These are phyloP conservation scores for Asterochloris sp. DNA, from an alignment of 139 green algal genomes.

Conservation along the genomic window DNA sequence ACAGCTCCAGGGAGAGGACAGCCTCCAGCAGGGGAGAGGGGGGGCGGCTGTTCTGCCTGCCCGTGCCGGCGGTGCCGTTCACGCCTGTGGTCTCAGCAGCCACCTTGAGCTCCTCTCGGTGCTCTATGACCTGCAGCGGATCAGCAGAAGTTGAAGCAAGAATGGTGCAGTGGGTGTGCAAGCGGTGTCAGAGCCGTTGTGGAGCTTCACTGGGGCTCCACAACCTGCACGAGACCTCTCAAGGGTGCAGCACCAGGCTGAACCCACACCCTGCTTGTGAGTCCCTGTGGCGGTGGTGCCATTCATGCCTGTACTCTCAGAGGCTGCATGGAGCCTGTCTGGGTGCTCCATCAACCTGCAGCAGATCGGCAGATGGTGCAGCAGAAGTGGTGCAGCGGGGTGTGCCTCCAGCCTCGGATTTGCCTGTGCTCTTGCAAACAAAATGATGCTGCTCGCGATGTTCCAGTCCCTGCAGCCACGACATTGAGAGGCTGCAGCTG, in stretches of 20 bases:
- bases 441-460: too few species aligned
- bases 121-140: conserved; percentile 7
- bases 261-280: conserved; percentile 1
- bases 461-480: too few species aligned
- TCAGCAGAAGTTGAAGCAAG: neutral
- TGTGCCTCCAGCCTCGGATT: too few species aligned
- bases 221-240: neutral
- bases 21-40: conserved; percentile 4
- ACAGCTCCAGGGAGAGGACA: conserved; percentile 1
- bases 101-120: conserved; percentile 3
- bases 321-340: neutral
- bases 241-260: neutral
- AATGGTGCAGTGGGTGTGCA: neutral
- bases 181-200: neutral
- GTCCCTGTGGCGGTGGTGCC: neutral
- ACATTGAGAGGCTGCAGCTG: too few species aligned
- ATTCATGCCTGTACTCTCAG: neutral
- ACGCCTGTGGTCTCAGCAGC: neutral
- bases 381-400: too few species aligned
- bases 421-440: too few species aligned
- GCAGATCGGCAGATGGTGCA: neutral
- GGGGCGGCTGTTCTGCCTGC: neutral
- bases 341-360: conserved; percentile 19
- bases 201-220: neutral
- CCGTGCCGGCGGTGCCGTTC: neutral